Base-by-base conservation (phyloP, 371 early-diverging fungal genomes). In the Apophysomyces sp. region DNA sequence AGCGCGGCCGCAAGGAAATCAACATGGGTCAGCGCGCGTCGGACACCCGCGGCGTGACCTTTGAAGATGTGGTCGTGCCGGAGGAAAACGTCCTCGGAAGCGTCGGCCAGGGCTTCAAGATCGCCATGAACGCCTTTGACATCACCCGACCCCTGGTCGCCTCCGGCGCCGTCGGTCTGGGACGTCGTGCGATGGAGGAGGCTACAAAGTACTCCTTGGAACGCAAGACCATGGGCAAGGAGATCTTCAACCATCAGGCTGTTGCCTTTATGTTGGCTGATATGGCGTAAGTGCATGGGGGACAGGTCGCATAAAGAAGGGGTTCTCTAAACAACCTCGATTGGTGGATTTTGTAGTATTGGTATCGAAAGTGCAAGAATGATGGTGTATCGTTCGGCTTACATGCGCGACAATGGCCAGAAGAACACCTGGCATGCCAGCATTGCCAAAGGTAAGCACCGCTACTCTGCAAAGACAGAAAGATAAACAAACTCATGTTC, bases 111-210 rank as follows among this genome's bases (percentile, higher is more conserved):
- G 98, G 98, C 4, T 98, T 97, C 84, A 92, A 94, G 74, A 93
- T 97, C 72, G 97, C 97, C 44, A 98, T 98, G 98, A 92, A 93
- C 18, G 97, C 97, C 1, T 98, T 98, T 70, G 97, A 98, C 73
- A 94, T 90, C 65, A 97, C 97, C 15, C 88, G 98, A 29, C 97
- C 97, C 18, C 71, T 94, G 32, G 94, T 98, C 32, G 97, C 95
- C 8, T 81, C 94, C 28, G 97, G 87, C 32, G 97, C 96, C 16
- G 91, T 94, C 36, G 97, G 98, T 54, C 76, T 97, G 44, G 97
- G 95, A 8, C 88, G 92, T 64, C 91, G 97, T 52, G 95, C 95
- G n/a, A 84, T 96, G 86, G 94, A 95, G 30, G 98, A 98, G 74
- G 95, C 97, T 1, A 80, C 93, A 32, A 87, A 86, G 55, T 98